Conservation (phyloP, 73 alveolate species). For the Tetrahymena thermophila region DNA sequence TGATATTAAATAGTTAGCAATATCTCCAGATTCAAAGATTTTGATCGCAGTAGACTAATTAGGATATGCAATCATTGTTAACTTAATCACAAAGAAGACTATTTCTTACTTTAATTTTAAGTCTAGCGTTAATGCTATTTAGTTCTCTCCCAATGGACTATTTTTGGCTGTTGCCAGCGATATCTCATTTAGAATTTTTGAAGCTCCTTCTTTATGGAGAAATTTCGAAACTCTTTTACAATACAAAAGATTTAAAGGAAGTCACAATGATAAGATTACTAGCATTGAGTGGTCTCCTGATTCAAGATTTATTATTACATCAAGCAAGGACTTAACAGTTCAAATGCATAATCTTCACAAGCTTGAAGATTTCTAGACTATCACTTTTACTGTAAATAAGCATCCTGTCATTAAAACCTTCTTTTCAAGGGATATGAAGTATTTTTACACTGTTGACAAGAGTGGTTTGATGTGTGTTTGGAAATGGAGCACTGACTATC, state of each 20-base stretch:
- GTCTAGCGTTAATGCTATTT: neutral
- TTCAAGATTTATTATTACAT: constrained; percentile 70
- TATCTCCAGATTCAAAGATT: neutral
- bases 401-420: constrained; percentile 74
- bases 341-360: constrained; percentile 78
- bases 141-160: neutral
- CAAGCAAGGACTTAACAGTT: constrained; percentile 83
- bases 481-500: constrained; percentile 80
- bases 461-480: constrained; percentile 88
- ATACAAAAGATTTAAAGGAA: neutral
- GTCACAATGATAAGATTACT: constrained; percentile 68
- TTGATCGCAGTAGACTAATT: neutral
- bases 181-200: neutral
- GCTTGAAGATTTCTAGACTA: constrained; percentile 71
- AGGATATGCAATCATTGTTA: neutral
- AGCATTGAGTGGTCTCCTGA: constrained; percentile 88
- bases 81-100: neutral
- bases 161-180: neutral
- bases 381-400: constrained; percentile 86
- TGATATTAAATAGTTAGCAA: neutral
- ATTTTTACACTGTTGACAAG: constrained; percentile 62
- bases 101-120: neutral
- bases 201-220: constrained; percentile 1
- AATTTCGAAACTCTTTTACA: neutral
- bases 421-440: constrained; percentile 60